Evolutionary conservation across 164 flowering plant genomes (phyloP), one percentile per base, ranked within the genome.

Genomic region (Amborella trichopoda): DNA sequence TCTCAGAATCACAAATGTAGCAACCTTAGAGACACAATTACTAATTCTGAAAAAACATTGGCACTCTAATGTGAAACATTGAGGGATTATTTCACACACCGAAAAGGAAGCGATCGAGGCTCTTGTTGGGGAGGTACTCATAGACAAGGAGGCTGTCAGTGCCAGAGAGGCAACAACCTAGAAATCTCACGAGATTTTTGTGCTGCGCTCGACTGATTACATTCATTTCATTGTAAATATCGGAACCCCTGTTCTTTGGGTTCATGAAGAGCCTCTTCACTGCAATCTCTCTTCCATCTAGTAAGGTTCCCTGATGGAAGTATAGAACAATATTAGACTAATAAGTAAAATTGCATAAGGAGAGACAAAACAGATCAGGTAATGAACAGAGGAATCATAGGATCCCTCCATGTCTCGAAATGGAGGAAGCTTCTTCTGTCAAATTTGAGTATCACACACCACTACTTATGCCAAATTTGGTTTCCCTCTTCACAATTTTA

Each of bases 271-370:
- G 49, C 6, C 81, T 57, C 46, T 78, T 78, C 16, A 78, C 32
- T 0, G 81, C 79, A 12, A 76, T 60, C 52, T 73, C 81, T 58
- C 79, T 65, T 4, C 81, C 81, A 46, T 75, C 85, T 21, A 39
- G 54, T 28, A 78, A 39, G 20, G 46, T 46, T 48, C 81, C 84
- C 84, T 77, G 40, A 30, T 30, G n/a, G n/a, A n/a, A n/a, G n/a
- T n/a, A n/a, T n/a, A n/a, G n/a, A n/a, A n/a, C n/a, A n/a, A n/a
- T n/a, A n/a, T n/a, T n/a, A n/a, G n/a, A n/a, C n/a, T n/a, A n/a
- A n/a, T n/a, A 8, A n/a, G 27, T 22, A 45, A 28, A 18, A 22
- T 17, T 1, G n/a, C n/a, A 16, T 27, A 27, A 17, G 46, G 11
- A 11, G 1, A n/a, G n/a, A n/a, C n/a, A n/a, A n/a, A n/a, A n/a